phyloP scores from a whole-genome alignment of 768 basidiomycete species.

The Rubroboletus pulcherrimus region DNA sequence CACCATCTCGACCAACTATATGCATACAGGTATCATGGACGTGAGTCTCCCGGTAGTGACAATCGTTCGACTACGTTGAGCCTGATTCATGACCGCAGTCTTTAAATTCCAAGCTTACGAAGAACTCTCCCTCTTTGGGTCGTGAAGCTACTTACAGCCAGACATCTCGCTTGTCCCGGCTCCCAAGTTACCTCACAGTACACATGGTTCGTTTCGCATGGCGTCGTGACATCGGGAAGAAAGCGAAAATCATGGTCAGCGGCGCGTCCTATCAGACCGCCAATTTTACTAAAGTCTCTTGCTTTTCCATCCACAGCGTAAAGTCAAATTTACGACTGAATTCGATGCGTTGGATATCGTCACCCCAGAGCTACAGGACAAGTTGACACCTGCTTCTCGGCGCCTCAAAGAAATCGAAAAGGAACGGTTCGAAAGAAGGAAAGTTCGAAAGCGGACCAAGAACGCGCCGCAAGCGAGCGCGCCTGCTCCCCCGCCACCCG shows the following conservation, averaged over 20 bases:
- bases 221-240: slow-evolving; percentile 85
- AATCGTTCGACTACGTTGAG: background rate
- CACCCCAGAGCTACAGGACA: slow-evolving; percentile 73
- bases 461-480: slow-evolving; percentile 9
- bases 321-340: slow-evolving; percentile 90
- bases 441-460: slow-evolving; percentile 76
- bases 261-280: background rate
- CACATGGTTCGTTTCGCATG: slow-evolving; percentile 98
- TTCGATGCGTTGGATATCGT: slow-evolving; percentile 82
- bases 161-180: slow-evolving; percentile 73
- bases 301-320: slow-evolving; percentile 46
- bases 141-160: slow-evolving; percentile 81
- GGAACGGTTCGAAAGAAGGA: slow-evolving; percentile 78
- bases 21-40: slow-evolving; percentile 80
- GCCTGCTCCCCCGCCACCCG: slow-evolving; percentile 19
- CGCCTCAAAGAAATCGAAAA: slow-evolving; percentile 78
- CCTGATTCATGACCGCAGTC: slow-evolving; percentile 45
- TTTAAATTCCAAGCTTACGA: slow-evolving; percentile 82
- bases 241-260: slow-evolving; percentile 93
- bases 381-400: slow-evolving; percentile 65
- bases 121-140: slow-evolving; percentile 73
- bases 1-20: slow-evolving; percentile 77
- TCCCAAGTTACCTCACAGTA: slow-evolving; percentile 82
- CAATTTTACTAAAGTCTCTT: background rate
- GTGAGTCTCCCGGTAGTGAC: slow-evolving; percentile 39